Base-by-base conservation (phyloP, 441 rosid species). In the Aquilaria agallochum region DNA sequence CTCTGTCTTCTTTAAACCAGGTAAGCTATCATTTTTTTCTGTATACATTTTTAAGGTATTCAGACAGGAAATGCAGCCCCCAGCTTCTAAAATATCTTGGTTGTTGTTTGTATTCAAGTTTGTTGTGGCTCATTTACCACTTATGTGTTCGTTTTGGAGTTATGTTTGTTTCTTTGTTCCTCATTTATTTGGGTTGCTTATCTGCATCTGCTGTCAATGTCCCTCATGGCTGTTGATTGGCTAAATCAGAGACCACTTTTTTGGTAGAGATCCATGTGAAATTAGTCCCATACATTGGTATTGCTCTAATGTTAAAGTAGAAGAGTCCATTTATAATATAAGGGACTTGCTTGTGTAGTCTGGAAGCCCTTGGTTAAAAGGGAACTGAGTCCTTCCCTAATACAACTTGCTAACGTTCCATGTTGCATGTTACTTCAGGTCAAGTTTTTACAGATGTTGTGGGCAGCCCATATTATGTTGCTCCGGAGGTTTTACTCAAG, bases 1-100 rank as follows among this genome's bases (percentile, higher is more conserved):
- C 47, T 79, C 87, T 4, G 76, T 77, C 11, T 82, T 82, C 75
- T 77, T 79, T 79, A 78, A 76, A 66, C 80, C 31, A 56, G 59
- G 59, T 42, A 14, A 50, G 53, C 2, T 13, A 3, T 9, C 31
- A n/a, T 34, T 55, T 12, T 31, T 2, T 33, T 36, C 11, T 9
- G 20, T n/a, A 7, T 51, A 15, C 15, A 12, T n/a, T 9, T 55
- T 6, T 32, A n/a, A 51, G 2, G 31, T 55, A 9, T 31, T 55
- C 2, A 55, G 20, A 31, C 27, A 20, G 27, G 27, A 20, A 20
- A 20, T 20, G 27, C 27, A 20, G 27, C 27, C 27, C 27, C 27
- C 27, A 20, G 27, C 27, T 20, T 20, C 27, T 20, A 20, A 20
- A 20, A 20, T 20, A 20, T 20, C 27, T 32, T 13, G 6, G 12